Evolutionary conservation across 169 alveolate species (phyloP), one percentile per base, ranked within the genome.

Genomic region (Eimeria maxima): DNA sequence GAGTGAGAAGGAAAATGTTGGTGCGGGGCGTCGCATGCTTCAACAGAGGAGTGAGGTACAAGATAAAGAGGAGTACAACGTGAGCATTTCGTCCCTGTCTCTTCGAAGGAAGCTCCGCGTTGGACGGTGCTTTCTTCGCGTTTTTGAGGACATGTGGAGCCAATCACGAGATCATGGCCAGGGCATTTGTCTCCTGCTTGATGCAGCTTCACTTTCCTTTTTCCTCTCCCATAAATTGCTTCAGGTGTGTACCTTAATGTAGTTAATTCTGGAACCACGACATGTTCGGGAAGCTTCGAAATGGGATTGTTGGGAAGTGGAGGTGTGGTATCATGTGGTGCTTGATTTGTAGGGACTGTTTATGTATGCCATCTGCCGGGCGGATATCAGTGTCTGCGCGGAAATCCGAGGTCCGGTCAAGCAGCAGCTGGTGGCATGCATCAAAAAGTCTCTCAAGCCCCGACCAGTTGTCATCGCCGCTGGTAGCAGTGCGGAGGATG

Each of bases 381-480:
- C 93, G 47, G 93, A 86, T 44, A 38, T 57, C 93, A 86, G 47
- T 53, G 93, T 86, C 20, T 86, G 93, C 57, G 93, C 93, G 44
- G 93, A 86, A 69, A 57, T 86, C 20, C 93, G 93, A 16, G 93
- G 93, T 38, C 73, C 57, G 44, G 63, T 86, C 2, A 86, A 86
- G 93, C 93, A 86, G 60, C 93, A 86, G 80, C 78, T 86, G 63
- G 93, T 86, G 16, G 60, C 93, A 27, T 86, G 93, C 93, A 86
- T 86, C 93, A 57, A 55, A 47, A 45, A 42, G 76, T 45, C 93
- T 20, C 78, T 86, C 20, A 86, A 86, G 18, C 93, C 93, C 80
- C 93, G 57, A n/a, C 93, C 93, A n/a, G 78, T 86, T 55, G 93
- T 86, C 3, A 60, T 86, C 29, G 93, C 93, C 27, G 80, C 78